Conservation (phyloP, 495 filamentous ascomycete genomes). For the Penicillium turbatum region DNA sequence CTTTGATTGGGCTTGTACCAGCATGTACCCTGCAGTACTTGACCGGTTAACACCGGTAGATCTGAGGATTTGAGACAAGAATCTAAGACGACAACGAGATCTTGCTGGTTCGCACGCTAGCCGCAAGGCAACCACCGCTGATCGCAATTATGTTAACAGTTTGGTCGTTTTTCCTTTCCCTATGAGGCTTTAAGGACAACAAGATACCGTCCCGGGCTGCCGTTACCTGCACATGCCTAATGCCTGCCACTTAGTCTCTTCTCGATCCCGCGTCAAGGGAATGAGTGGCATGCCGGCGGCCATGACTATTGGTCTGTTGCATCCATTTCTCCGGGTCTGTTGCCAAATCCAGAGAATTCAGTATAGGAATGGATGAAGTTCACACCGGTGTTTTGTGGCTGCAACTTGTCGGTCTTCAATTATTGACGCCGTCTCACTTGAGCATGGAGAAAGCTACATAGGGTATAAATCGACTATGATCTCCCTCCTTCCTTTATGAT, state of each 20-base stretch:
- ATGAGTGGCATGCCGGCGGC: background rate
- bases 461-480: background rate
- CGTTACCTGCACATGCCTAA: background rate
- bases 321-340: background rate
- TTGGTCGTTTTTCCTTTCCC: background rate
- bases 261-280: background rate
- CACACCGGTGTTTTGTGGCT: background rate
- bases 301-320: background rate
- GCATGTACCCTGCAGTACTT: background rate
- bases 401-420: too few species aligned
- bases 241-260: background rate
- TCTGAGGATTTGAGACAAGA: background rate
- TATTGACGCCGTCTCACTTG: background rate
- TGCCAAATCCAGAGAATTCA: background rate
- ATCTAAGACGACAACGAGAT: conserved; percentile 2
- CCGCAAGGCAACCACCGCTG: conserved; percentile 2
- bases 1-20: too few species aligned
- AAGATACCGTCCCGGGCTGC: background rate
- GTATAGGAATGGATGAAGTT: background rate
- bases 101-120: conserved; percentile 2
- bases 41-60: background rate
- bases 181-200: conserved; percentile 1
- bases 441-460: too few species aligned
- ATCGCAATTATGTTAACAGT: background rate
- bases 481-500: background rate